Conservation (phyloP, 495 filamentous ascomycete species). For the Hypoxylon cercidicola region DNA sequence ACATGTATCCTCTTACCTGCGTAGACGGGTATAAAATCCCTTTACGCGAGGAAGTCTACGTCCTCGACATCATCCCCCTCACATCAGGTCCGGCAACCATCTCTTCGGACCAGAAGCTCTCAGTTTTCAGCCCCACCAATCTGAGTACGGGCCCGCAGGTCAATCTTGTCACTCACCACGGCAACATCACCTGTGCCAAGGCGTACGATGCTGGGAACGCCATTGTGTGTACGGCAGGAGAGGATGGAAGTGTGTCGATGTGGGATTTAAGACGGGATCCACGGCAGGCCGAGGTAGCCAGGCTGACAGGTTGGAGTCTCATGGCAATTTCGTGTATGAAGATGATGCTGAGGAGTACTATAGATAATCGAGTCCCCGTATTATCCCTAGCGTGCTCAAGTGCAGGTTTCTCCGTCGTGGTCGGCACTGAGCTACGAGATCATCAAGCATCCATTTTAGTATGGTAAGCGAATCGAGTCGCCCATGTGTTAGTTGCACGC, state of each 20-base stretch:
- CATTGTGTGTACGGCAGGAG: constrained; percentile 67
- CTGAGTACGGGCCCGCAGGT: constrained; percentile 54
- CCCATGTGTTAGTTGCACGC: background rate
- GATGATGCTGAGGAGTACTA: constrained; percentile 35
- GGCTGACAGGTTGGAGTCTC: constrained; percentile 54
- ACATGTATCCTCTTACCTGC: constrained; percentile 59
- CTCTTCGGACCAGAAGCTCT: constrained; percentile 65
- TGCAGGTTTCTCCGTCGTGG: constrained; percentile 69
- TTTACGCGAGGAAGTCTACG: constrained; percentile 55
- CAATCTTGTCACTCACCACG: constrained; percentile 58
- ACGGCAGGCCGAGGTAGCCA: constrained; percentile 45
- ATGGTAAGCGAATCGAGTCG: constrained; percentile 64
- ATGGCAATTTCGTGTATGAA: constrained; percentile 9
- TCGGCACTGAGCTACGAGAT: constrained; percentile 81
- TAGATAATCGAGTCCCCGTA: constrained; percentile 61
- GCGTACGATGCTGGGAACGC: constrained; percentile 53
- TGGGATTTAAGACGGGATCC: constrained; percentile 65
- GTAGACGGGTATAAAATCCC: constrained; percentile 57
- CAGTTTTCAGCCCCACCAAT: constrained; percentile 61
- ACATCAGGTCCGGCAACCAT: constrained; percentile 58
- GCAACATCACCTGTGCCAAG: constrained; percentile 67
- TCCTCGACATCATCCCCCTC: constrained; percentile 61
- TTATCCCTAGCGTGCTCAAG: constrained; percentile 74
- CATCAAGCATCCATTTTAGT: constrained; percentile 77
- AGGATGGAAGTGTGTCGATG: constrained; percentile 67